Conservation (phyloP, 2,329 filamentous ascomycete genomes). For the Phaeosphaeria sp. region DNA sequence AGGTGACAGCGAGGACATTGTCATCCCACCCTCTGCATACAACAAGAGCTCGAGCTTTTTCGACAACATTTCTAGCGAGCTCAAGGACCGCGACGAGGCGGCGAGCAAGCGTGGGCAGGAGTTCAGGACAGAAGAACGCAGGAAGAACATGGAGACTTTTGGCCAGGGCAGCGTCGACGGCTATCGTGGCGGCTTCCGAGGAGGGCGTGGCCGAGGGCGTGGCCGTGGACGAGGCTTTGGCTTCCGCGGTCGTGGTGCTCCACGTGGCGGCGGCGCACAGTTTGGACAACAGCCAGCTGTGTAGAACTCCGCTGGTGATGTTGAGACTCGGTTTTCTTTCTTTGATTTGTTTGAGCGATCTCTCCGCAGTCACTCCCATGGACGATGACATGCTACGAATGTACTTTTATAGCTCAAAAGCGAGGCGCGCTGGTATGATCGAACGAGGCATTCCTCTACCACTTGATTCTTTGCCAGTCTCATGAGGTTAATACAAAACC, state of each 20-base stretch:
- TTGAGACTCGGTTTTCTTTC: constrained; percentile 3
- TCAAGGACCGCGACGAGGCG: constrained; percentile 84
- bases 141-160: constrained; percentile 96
- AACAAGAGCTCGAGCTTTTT: constrained; percentile 94
- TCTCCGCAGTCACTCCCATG: constrained; percentile 7
- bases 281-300: constrained; percentile 31
- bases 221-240: constrained; percentile 62
- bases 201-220: constrained; percentile 79
- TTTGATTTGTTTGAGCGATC: constrained; percentile 21
- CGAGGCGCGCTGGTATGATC: background rate
- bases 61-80: constrained; percentile 95
- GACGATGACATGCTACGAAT: background rate
- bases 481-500: background rate
- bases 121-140: constrained; percentile 91
- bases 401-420: constrained; percentile 3
- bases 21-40: constrained; percentile 66
- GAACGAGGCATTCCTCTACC: background rate
- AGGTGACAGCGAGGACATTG: constrained; percentile 54
- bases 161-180: constrained; percentile 94
- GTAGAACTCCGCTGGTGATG: constrained; percentile 11
- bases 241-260: constrained; percentile 54
- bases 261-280: constrained; percentile 35
- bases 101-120: constrained; percentile 73
- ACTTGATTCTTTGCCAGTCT: background rate
- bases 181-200: constrained; percentile 76